Percentiles rank a stretch among this genome's conserved stretches.
These are phyloP conservation scores for Kockovaella imperatae DNA, from an alignment of 768 basidiomycete genomes.

Conservation along the genomic window DNA sequence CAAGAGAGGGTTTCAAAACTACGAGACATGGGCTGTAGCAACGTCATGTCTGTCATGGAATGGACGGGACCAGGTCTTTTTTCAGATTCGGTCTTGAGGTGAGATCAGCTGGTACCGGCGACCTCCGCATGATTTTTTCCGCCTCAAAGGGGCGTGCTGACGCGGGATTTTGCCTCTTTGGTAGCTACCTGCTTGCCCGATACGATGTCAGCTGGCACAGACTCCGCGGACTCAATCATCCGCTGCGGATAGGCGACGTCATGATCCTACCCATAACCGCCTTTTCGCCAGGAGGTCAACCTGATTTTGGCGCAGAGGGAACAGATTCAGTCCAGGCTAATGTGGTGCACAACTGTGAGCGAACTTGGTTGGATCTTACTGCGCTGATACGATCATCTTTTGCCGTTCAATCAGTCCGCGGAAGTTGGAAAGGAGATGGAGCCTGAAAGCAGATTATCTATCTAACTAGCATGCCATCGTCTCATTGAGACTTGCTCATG, in stretches of 20 bases:
- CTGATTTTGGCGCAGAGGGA: constrained; percentile 22
- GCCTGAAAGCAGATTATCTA: too few relatives aligned
- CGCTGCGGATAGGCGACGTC: constrained; percentile 43
- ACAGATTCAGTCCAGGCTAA: constrained; percentile 22
- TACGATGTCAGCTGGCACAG: constrained; percentile 37
- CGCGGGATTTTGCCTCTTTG: too few relatives aligned
- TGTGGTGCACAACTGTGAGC: constrained; percentile 32
- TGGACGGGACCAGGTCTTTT: constrained; percentile 40
- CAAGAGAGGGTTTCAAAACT: constrained; percentile 9
- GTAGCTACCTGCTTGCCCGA: constrained; percentile 38
- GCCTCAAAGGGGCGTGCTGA: constrained; percentile 3
- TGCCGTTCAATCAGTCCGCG: constrained; percentile 15
- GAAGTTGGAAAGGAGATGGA: constrained; percentile 31
- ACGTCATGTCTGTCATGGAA: constrained; percentile 34
- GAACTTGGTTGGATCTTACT: background rate
- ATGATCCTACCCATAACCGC: constrained; percentile 32
- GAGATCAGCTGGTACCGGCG: constrained; percentile 2
- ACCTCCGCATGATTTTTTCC: background rate
- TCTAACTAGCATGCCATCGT: too few relatives aligned
- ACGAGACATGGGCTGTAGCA: constrained; percentile 4
- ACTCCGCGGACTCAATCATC: constrained; percentile 24
- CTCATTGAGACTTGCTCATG: too few relatives aligned
- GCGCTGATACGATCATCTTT: background rate
- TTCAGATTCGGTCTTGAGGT: constrained; percentile 29
- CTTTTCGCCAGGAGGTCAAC: constrained; percentile 30